Percentiles rank a stretch among this genome's conserved stretches.
These are phyloP conservation scores for Prunella vulgaris DNA, from an alignment of 257 asterid species.

Conservation along the genomic window DNA sequence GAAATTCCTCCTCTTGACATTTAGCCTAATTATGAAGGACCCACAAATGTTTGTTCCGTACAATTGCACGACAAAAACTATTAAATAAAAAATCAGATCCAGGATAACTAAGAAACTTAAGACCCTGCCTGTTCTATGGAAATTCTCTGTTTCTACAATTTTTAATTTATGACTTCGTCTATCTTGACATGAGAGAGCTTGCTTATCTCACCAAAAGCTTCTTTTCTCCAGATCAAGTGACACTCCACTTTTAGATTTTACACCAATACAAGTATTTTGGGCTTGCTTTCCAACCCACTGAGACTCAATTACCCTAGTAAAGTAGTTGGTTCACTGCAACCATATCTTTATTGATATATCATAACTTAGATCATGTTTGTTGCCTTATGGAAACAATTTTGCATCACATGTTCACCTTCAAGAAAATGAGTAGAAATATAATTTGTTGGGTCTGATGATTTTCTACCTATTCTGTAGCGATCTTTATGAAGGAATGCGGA, in stretches of 20 bases:
- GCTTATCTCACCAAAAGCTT: not conserved
- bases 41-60: not conserved
- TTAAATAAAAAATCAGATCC: not conserved
- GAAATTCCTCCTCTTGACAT: not conserved
- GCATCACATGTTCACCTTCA: not conserved
- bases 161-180: not conserved
- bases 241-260: not conserved
- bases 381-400: not conserved
- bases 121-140: not conserved
- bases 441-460: not conserved
- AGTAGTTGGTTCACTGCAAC: not conserved
- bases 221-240: not conserved
- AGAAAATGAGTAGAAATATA: not conserved
- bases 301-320: not conserved
- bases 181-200: not conserved
- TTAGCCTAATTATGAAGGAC: not conserved
- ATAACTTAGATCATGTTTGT: not conserved
- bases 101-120: not conserved
- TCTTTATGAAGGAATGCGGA: conserved; percentile 84
- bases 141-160: no score
- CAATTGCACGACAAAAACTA: not conserved
- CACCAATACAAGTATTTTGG: conserved; percentile 1
- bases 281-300: not conserved
- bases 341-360: not conserved
- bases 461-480: conserved; percentile 43